A percentile compares a stretch with the other conserved stretches of the same genome.
These are phyloP conservation scores for Fomitopsis pinicola DNA, from an alignment of 1,284 basidiomycete species.

Conservation along the genomic window DNA sequence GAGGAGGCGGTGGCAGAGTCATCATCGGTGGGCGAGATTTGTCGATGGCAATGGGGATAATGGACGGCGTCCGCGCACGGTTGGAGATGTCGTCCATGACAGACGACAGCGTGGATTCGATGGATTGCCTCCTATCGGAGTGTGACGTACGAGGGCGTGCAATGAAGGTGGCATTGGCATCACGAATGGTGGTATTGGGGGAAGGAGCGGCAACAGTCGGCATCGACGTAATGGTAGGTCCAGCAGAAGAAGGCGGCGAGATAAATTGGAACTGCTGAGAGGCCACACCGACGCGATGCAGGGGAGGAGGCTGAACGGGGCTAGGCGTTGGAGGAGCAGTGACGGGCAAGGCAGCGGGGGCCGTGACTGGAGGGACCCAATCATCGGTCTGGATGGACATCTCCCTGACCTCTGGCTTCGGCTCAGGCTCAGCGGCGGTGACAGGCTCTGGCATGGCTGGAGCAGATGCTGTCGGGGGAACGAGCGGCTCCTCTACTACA, in stretches of 20 bases:
- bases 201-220: constrained; percentile 31
- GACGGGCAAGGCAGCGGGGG: constrained; percentile 26
- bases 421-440: constrained; percentile 16
- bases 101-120: constrained; percentile 63
- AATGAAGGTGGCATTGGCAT: constrained; percentile 34
- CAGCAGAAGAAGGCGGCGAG: constrained; percentile 41
- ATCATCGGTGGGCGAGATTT: constrained; percentile 82
- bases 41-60: constrained; percentile 52
- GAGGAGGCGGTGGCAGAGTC: constrained; percentile 81
- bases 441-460: constrained; percentile 5
- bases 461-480: neutral
- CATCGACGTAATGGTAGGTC: constrained; percentile 26
- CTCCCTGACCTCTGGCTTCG: constrained; percentile 63
- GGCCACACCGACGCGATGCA: constrained; percentile 45
- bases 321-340: constrained; percentile 16
- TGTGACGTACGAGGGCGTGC: constrained; percentile 36
- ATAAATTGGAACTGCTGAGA: constrained; percentile 77
- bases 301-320: constrained; percentile 16
- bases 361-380: constrained; percentile 44
- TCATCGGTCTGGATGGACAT: constrained; percentile 77
- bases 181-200: constrained; percentile 20
- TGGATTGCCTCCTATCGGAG: constrained; percentile 42
- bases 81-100: constrained; percentile 36
- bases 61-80: constrained; percentile 57
- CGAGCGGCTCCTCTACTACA: constrained; percentile 22